phyloP scores from a whole-genome alignment of 768 basidiomycete species.

The Exidia glandulosa region DNA sequence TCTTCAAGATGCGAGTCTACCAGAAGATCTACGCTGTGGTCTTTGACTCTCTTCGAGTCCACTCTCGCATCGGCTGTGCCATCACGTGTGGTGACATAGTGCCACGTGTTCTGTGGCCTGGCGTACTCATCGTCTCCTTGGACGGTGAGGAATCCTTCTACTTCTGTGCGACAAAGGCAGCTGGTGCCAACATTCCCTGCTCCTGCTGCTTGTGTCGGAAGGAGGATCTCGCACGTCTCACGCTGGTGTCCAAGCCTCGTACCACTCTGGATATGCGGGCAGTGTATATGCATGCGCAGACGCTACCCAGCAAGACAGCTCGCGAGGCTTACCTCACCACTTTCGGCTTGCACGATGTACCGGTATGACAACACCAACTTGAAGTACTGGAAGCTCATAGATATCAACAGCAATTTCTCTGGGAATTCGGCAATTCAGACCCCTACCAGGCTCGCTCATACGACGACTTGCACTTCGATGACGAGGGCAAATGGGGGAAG shows the following conservation, averaged over 20 bases:
- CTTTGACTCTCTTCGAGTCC: slow-evolving; percentile 12
- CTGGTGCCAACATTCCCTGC: slow-evolving; percentile 19
- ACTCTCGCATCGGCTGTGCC: slow-evolving; percentile 15
- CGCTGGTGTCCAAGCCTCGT: slow-evolving; percentile 7
- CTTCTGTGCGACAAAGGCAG: slow-evolving; percentile 16
- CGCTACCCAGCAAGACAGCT: slow-evolving; percentile 5
- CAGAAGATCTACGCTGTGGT: slow-evolving; percentile 16
- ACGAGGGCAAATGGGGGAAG: slow-evolving; percentile 19
- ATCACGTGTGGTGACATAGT: slow-evolving; percentile 14
- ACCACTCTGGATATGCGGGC: slow-evolving; percentile 13
- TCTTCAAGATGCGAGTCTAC: slow-evolving; percentile 20
- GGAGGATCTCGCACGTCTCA: slow-evolving; percentile 11
- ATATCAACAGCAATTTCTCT: slow-evolving; percentile 17
- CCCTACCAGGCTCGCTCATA: slow-evolving; percentile 17
- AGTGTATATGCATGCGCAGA: slow-evolving; percentile 7
- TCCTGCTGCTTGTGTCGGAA: slow-evolving; percentile 19
- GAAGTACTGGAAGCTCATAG: background rate
- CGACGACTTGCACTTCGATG: slow-evolving; percentile 20
- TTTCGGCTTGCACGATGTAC: slow-evolving; percentile 13
- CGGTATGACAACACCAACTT: slow-evolving; percentile 7
- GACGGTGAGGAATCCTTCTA: slow-evolving; percentile 21
- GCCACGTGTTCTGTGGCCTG: slow-evolving; percentile 16
- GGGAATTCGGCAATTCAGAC: slow-evolving; percentile 17
- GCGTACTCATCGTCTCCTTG: slow-evolving; percentile 19
- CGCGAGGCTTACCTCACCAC: slow-evolving; percentile 13